phyloP scores from a whole-genome alignment of 345 rosid species.

The Jatropha curcas region DNA sequence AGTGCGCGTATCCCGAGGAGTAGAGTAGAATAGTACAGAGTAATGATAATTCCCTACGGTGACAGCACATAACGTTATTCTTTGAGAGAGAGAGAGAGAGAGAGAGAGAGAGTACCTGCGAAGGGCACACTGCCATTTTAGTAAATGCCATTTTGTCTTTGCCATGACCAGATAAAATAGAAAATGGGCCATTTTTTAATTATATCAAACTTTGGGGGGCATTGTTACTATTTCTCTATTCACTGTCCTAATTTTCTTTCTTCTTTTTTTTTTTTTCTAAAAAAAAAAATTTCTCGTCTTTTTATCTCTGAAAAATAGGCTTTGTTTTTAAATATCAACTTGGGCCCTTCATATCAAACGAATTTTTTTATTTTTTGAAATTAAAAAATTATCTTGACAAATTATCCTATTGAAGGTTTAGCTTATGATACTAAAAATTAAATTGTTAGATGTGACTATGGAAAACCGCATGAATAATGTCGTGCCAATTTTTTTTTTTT shows the following conservation, averaged over 20 bases:
- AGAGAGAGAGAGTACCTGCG: not conserved
- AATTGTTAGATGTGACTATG: too few relatives aligned
- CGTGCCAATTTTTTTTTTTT: too few relatives aligned
- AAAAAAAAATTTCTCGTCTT: not conserved
- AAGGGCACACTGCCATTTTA: not conserved
- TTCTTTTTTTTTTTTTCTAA: too few relatives aligned
- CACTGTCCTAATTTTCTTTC: not conserved
- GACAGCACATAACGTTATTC: slow-evolving; percentile 21
- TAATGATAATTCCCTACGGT: slow-evolving; percentile 37
- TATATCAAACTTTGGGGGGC: not conserved
- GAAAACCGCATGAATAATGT: too few relatives aligned
- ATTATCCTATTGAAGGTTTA: too few relatives aligned
- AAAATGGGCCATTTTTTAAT: not conserved
- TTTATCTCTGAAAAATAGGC: too few relatives aligned
- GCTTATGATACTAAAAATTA: too few relatives aligned
- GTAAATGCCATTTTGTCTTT: slow-evolving; percentile 43
- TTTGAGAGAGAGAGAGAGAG: not conserved
- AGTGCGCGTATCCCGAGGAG: slow-evolving; percentile 31
- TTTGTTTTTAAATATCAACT: too few relatives aligned
- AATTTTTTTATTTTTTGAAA: too few relatives aligned
- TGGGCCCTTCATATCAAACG: too few relatives aligned
- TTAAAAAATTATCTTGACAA: too few relatives aligned
- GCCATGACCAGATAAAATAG: not conserved
- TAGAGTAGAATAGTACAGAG: not conserved
- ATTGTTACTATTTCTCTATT: not conserved